phyloP scores from a whole-genome alignment of 2,329 filamentous ascomycete genomes.

The Didymella sp. region DNA sequence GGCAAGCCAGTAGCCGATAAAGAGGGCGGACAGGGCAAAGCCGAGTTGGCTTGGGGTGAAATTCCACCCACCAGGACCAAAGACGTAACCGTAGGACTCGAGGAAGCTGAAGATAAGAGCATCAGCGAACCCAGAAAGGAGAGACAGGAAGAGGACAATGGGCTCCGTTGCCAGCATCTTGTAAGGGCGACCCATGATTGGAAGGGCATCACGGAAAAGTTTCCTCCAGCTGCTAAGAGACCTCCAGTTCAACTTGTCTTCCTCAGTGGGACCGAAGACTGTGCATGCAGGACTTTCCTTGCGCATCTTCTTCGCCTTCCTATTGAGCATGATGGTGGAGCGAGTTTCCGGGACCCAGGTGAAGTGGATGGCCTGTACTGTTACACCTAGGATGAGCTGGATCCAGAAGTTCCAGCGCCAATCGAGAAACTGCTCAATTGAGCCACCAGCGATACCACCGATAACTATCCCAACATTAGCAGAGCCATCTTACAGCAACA shows the following conservation, averaged over 20 bases:
- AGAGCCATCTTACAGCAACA: not conserved
- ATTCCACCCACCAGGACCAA: conserved; percentile 64
- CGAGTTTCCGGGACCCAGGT: conserved; percentile 78
- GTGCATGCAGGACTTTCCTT: conserved; percentile 54
- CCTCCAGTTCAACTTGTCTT: conserved; percentile 43
- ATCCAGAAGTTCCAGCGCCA: conserved; percentile 86
- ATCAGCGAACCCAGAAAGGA: conserved; percentile 75
- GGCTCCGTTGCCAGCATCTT: conserved; percentile 77
- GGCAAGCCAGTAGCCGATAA: conserved; percentile 69
- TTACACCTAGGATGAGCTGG: conserved; percentile 77
- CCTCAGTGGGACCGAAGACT: conserved; percentile 75
- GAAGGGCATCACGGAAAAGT: conserved; percentile 51
- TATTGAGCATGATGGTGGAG: conserved; percentile 76
- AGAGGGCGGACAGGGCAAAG: conserved; percentile 64
- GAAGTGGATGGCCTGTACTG: conserved; percentile 71
- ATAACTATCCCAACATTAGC: conserved; percentile 68
- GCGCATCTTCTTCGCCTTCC: conserved; percentile 76
- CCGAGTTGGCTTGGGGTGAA: conserved; percentile 66
- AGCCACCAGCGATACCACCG: conserved; percentile 80
- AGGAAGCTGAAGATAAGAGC: conserved; percentile 80
- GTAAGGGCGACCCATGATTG: conserved; percentile 69
- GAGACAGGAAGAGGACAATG: conserved; percentile 72
- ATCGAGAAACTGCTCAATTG: conserved; percentile 69
- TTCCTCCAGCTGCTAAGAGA: too few relatives aligned
- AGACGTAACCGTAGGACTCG: conserved; percentile 72